Conservation (phyloP, 805 yeast genomes). For the Saccharomycopsis babjevae region DNA sequence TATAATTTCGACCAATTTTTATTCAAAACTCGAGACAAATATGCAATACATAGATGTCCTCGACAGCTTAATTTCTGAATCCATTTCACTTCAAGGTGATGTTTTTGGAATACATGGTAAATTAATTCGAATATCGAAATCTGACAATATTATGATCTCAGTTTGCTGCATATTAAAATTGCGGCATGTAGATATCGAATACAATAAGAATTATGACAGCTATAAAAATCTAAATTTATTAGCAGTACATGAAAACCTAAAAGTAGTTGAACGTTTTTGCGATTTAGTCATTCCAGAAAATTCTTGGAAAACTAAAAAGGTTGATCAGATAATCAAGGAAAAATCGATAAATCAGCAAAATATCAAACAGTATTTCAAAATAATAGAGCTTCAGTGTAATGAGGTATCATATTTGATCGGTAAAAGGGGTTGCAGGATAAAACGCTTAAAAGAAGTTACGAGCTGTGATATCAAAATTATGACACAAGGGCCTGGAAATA, state of each 20-base stretch:
- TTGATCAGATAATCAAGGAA: neutral
- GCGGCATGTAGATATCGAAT: neutral
- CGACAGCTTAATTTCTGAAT: neutral
- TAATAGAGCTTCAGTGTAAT: slow-evolving; percentile 20
- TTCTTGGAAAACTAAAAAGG: neutral
- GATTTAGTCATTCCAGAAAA: neutral
- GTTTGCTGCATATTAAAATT: neutral
- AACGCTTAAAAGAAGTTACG: slow-evolving; percentile 26
- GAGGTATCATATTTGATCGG: slow-evolving; percentile 38
- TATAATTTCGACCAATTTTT: neutral
- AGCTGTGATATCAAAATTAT: slow-evolving; percentile 32
- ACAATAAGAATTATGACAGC: neutral
- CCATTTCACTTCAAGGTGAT: neutral
- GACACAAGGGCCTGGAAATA: neutral
- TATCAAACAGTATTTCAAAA: slow-evolving; percentile 4
- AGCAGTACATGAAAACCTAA: neutral
- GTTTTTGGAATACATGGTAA: neutral
- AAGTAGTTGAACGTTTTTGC: neutral
- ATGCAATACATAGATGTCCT: neutral
- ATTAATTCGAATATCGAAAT: neutral
- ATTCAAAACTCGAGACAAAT: neutral
- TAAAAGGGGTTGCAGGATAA: slow-evolving; percentile 31
- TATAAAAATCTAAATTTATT: neutral
- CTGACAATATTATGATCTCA: neutral
- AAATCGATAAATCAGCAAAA: neutral